Evolutionary conservation across 1,139 yeast genomes (phyloP).

Genomic region (Saccharomycopsis hybrid): DNA sequence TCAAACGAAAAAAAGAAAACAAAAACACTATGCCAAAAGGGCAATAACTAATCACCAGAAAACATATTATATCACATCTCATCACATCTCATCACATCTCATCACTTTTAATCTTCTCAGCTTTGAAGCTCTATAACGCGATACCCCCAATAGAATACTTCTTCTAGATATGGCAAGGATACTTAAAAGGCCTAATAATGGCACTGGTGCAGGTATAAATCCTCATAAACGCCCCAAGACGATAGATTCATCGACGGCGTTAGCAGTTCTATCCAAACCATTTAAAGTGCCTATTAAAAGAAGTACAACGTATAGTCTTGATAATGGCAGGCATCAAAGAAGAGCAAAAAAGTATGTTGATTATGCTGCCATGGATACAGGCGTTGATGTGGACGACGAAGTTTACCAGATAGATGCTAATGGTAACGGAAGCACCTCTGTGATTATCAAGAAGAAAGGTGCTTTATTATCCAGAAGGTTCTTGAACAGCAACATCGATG

Average conservation of each 20-base stretch:
- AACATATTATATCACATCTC: background rate
- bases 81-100: background rate
- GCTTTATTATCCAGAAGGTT: constrained; percentile 47
- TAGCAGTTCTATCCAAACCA: constrained; percentile 36
- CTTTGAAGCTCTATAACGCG: no score
- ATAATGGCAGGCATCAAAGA: constrained; percentile 27
- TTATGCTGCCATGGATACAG: constrained; percentile 33
- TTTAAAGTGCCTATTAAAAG: constrained; percentile 38
- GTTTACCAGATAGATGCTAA: constrained; percentile 37
- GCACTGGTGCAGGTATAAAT: constrained; percentile 31
- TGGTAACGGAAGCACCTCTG: constrained; percentile 17
- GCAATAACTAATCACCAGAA: background rate
- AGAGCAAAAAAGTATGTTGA: constrained; percentile 32
- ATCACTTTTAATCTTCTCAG: no score
- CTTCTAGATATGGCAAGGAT: constrained; percentile 12
- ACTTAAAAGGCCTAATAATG: constrained; percentile 23
- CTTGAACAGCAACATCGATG: constrained; percentile 29
- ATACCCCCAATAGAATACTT: no score
- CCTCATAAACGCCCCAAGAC: constrained; percentile 29
- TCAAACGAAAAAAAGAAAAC: background rate
- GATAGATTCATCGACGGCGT: constrained; percentile 26
- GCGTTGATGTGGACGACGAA: constrained; percentile 25
- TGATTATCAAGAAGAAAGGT: constrained; percentile 35
- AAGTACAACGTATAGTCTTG: constrained; percentile 17
- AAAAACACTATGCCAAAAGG: no score